Evolutionary conservation across 2,329 filamentous ascomycete species (phyloP), one percentile per base, ranked within the genome.

Genomic region (Apiospora koreana): DNA sequence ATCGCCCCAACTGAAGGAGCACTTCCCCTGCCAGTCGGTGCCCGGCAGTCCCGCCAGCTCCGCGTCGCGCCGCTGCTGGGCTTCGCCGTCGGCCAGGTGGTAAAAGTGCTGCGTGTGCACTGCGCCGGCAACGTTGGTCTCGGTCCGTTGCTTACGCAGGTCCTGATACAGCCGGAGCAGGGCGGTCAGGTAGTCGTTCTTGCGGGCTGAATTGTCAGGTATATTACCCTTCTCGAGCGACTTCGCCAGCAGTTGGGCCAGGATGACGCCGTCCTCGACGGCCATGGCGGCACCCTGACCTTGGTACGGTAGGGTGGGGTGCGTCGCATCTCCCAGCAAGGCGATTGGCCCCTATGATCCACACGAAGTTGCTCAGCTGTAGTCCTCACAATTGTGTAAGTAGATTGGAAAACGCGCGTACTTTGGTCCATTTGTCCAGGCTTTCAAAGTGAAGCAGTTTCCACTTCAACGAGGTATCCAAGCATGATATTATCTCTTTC

Each of bases 221-320:
- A 62, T 2, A 9, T 31, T 8, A 3, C 54, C 31, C 54, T 38
- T 62, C 31, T 62, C 54, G 14, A 62, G 54, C 18, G 54, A 62
- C 21, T 12, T n/a, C 18, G 54, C 54, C 54, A 62, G 89, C 9
- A 78, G 72, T 0, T 71, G 73, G 14, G 72, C 75, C 2, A 78
- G 68, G 1, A 76, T 65, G 18, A 74, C 72, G 2, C 72, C 76
- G 42, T 78, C 76, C 38, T 78, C 76, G 45, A 76, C 72, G 2
- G 73, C 74, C 71, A 75, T 74, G 35, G 77, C 77, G 5, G 74
- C 76, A 1, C 76, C 76, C 46, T 78, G 77, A 3, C 72, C 75
- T 25, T 77, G 74, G 64, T 77, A 75, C 0, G 77, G 76, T 0
- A 74, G 67, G 28, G 73, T 75, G 4, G 76, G 71, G 28, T 73